These are phyloP conservation scores for Dothideomycetes sp. DNA, from an alignment of 2,329 filamentous ascomycete genomes.

Conservation along the genomic window DNA sequence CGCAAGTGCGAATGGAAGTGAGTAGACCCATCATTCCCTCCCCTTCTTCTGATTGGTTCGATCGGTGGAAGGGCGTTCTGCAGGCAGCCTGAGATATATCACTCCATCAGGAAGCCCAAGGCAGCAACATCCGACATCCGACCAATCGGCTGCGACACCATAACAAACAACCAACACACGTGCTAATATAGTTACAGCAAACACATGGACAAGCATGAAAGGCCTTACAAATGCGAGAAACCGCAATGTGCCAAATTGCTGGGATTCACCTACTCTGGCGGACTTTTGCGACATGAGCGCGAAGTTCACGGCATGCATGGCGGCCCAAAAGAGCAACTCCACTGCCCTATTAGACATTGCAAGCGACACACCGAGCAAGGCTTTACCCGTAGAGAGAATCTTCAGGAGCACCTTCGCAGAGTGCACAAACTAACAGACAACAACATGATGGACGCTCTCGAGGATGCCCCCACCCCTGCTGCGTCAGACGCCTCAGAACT, in stretches of 20 bases:
- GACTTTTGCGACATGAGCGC: slow-evolving; percentile 78
- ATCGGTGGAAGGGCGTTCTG: no score
- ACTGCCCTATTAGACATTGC: slow-evolving; percentile 70
- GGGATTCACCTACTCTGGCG: slow-evolving; percentile 91
- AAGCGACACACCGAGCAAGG: slow-evolving; percentile 73
- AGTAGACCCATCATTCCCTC: slow-evolving; percentile 32
- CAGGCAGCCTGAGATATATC: no score
- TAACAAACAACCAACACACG: not conserved
- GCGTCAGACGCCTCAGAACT: slow-evolving; percentile 16
- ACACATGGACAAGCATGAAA: slow-evolving; percentile 97
- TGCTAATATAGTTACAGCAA: slow-evolving; percentile 50
- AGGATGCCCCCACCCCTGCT: slow-evolving; percentile 16
- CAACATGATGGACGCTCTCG: slow-evolving; percentile 4
- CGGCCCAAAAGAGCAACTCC: slow-evolving; percentile 75
- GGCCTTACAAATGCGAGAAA: slow-evolving; percentile 78
- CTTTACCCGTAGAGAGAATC: slow-evolving; percentile 87
- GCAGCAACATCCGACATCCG: not conserved
- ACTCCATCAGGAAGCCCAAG: not conserved
- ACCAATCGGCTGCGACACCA: slow-evolving; percentile 1
- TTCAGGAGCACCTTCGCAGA: slow-evolving; percentile 84
- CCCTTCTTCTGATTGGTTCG: not conserved
- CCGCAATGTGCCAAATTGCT: slow-evolving; percentile 83
- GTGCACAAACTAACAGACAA: slow-evolving; percentile 50
- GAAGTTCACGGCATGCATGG: slow-evolving; percentile 90
- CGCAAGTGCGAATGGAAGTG: slow-evolving; percentile 93